Base-by-base conservation (phyloP, 2,329 filamentous ascomycete species). In the Huntiella decipiens region DNA sequence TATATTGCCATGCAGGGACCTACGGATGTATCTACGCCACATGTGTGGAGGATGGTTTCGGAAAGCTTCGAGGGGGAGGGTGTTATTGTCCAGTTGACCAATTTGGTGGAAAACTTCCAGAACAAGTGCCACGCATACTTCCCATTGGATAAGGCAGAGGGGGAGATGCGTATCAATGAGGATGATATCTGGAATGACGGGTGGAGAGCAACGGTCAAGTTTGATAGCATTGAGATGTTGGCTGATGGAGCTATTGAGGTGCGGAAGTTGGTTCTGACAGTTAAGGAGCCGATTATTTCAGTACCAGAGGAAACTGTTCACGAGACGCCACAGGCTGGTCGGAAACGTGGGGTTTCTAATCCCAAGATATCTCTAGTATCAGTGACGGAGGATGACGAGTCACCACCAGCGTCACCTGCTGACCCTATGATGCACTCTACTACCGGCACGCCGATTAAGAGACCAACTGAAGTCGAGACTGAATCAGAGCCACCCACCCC, bases 1-100 rank as follows among this genome's bases (percentile, higher is more conserved):
- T 96, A 92, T 61, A 94, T 98, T 54, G 91, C 87, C 44, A 95
- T 92, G 60, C 85, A 92, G 63, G 91, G 91, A 0, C 91, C 91
- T 4, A 94, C 87, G 56, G 61, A 69, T 50, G 73, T 74, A 19
- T 83, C 82, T 12, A 70, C 80, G 46, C 74, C 78, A 53, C 85
- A 93, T 57, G 82, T 93, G 53, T 98, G 88, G 83, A 83, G 91
- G 57, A 98, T 98, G 91, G 68, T 95, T 33, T 82, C 83, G 58
- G 79, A 92, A 56, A 84, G 92, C 60, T 61, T 71, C 44, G 57
- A 64, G 19, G 76, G 78, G 39, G 75, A 80, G 2, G 85, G 77
- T 1, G 84, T 96, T 47, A 79, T 96, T 45, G 79, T 96, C 48
- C 95, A 96, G 83, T 73, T 98, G 51, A 98, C 88, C 2, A 84